These are phyloP conservation scores for Erythrobasidium yunnanense DNA, from an alignment of 768 basidiomycete genomes.

Conservation along the genomic window DNA sequence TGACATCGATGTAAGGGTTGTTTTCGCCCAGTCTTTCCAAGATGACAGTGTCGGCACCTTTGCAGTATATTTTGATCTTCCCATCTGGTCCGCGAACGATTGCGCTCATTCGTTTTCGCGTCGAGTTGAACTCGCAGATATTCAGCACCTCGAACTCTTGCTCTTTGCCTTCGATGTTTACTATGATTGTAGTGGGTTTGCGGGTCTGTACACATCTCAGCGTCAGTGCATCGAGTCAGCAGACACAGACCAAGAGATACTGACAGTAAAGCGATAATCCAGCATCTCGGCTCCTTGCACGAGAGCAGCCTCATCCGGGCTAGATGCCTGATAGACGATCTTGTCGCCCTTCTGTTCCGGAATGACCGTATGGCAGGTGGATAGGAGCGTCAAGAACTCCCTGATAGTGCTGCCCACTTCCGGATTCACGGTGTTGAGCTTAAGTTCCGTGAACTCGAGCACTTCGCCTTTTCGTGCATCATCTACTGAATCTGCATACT, in stretches of 20 bases:
- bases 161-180: constrained; percentile 60
- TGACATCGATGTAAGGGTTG: constrained; percentile 74
- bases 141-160: constrained; percentile 85
- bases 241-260: constrained; percentile 50
- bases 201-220: too few relatives aligned
- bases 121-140: constrained; percentile 97
- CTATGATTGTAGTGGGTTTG: constrained; percentile 89
- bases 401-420: constrained; percentile 47
- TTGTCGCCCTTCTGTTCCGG: constrained; percentile 81
- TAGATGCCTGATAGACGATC: constrained; percentile 86
- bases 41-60: constrained; percentile 97
- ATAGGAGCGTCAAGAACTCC: constrained; percentile 70
- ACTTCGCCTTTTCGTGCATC: constrained; percentile 63
- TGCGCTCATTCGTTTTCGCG: constrained; percentile 95
- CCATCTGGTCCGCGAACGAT: constrained; percentile 77
- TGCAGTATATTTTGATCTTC: constrained; percentile 85
- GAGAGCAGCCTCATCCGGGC: constrained; percentile 93
- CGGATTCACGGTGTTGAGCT: constrained; percentile 39
- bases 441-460: constrained; percentile 42
- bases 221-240: constrained; percentile 42
- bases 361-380: constrained; percentile 97
- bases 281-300: constrained; percentile 85
- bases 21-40: constrained; percentile 71
- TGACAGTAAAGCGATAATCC: constrained; percentile 89
- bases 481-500: constrained; percentile 83